phyloP scores from a whole-genome alignment of 495 filamentous ascomycete genomes.

The Hypoxylon intermedium region DNA sequence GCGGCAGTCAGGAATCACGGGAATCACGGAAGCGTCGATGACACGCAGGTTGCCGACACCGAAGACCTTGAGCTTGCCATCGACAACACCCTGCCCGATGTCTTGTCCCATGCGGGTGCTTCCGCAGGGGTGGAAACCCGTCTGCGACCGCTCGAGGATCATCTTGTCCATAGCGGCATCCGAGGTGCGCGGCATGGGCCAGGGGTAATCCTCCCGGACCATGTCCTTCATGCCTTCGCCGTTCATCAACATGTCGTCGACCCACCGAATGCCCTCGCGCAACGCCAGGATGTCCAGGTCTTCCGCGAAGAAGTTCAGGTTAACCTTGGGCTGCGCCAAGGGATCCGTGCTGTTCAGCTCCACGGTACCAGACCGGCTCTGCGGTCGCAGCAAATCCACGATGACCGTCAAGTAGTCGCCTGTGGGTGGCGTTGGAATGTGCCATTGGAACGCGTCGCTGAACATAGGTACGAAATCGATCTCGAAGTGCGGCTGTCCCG shows the following conservation, averaged over 20 bases:
- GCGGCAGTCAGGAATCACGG: slow-evolving; percentile 55
- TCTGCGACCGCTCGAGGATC: slow-evolving; percentile 65
- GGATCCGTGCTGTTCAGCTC: slow-evolving; percentile 61
- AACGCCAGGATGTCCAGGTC: slow-evolving; percentile 64
- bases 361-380: slow-evolving; percentile 59
- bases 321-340: slow-evolving; percentile 62
- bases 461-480: slow-evolving; percentile 70
- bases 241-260: slow-evolving; percentile 62
- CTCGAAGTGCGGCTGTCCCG: slow-evolving; percentile 68
- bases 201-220: slow-evolving; percentile 61
- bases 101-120: slow-evolving; percentile 60
- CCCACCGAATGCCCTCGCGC: slow-evolving; percentile 62
- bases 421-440: slow-evolving; percentile 58
- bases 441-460: slow-evolving; percentile 68
- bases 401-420: slow-evolving; percentile 65
- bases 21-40: slow-evolving; percentile 57
- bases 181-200: slow-evolving; percentile 63
- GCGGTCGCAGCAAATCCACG: slow-evolving; percentile 64
- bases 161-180: slow-evolving; percentile 65
- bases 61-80: slow-evolving; percentile 60
- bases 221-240: slow-evolving; percentile 67
- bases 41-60: slow-evolving; percentile 61
- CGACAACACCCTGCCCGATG: slow-evolving; percentile 62
- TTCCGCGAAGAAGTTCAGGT: slow-evolving; percentile 65
- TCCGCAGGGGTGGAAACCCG: slow-evolving; percentile 67